Conservation (phyloP, 805 yeast genomes). For the Kregervanrija fluxuum region DNA sequence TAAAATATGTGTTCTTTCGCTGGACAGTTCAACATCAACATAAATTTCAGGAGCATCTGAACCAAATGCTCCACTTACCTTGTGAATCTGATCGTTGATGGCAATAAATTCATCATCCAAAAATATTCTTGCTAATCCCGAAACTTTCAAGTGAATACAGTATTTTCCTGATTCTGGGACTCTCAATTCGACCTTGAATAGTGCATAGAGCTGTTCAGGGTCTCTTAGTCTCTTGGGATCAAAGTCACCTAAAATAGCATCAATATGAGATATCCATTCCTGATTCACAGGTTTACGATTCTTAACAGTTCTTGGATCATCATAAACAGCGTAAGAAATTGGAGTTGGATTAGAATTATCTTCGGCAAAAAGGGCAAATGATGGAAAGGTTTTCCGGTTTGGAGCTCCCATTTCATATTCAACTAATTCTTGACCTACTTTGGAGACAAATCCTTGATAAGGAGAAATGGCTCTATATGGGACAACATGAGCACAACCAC, state of each 20-base stretch:
- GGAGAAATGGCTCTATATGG: slow-evolving; percentile 45
- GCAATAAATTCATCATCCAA: slow-evolving; percentile 45
- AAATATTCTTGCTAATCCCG: slow-evolving; percentile 28
- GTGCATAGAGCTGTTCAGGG: slow-evolving; percentile 1
- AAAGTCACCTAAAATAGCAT: slow-evolving; percentile 6
- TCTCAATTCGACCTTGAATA: neutral
- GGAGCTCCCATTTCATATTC: slow-evolving; percentile 31
- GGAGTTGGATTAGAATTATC: neutral
- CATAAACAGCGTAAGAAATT: slow-evolving; percentile 1
- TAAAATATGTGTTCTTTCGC: neutral
- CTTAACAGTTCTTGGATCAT: slow-evolving; percentile 3
- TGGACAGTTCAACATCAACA: slow-evolving; percentile 4
- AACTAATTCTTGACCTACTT: slow-evolving; percentile 15
- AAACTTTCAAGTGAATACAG: slow-evolving; percentile 1
- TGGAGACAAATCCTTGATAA: slow-evolving; percentile 34
- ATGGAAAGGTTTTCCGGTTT: slow-evolving; percentile 29
- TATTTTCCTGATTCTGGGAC: slow-evolving; percentile 2
- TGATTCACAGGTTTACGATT: slow-evolving; percentile 1
- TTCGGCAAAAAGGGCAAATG: slow-evolving; percentile 19
- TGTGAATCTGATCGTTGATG: slow-evolving; percentile 45
- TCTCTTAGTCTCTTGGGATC: slow-evolving; percentile 2
- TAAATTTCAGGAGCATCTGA: slow-evolving; percentile 22
- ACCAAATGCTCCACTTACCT: slow-evolving; percentile 32
- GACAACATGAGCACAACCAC: slow-evolving; percentile 48
- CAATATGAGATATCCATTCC: slow-evolving; percentile 2